phyloP scores from a whole-genome alignment of 345 rosid genomes.

The Balakata baccata region DNA sequence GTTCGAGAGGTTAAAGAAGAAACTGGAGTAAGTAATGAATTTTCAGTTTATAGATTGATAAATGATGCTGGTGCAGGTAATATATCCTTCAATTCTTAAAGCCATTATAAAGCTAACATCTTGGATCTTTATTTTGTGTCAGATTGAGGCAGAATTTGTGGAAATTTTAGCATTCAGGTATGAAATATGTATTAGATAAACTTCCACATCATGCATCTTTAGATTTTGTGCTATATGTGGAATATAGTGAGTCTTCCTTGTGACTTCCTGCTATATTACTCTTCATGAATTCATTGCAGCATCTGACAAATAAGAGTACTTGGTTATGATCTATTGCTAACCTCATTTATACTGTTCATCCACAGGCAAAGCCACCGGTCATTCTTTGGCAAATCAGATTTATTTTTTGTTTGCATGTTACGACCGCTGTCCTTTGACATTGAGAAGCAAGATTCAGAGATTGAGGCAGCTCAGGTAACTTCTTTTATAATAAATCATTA shows the following conservation, averaged over 20 bases:
- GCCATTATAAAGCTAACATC: conserved; percentile 7
- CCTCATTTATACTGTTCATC: not conserved
- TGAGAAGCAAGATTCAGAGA: conserved; percentile 49
- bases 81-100: not conserved
- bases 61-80: not conserved
- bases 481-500: not conserved
- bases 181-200: not conserved
- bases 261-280: no score
- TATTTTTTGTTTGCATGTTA: conserved; percentile 56
- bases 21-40: conserved; percentile 57
- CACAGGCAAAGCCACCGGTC: conserved; percentile 58
- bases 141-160: conserved; percentile 58
- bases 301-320: no score
- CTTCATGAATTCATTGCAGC: no score
- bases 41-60: not conserved
- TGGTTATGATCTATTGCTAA: not conserved
- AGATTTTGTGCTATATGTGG: not conserved
- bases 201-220: no score
- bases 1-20: conserved; percentile 86
- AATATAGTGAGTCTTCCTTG: no score
- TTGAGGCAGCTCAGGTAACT: conserved; percentile 55
- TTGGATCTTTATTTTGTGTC: conserved; percentile 17
- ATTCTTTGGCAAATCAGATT: conserved; percentile 53
- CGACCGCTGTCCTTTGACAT: conserved; percentile 45
- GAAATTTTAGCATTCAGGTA: conserved; percentile 71